A percentile compares a stretch with the other conserved stretches of the same genome.
phyloP scores from a whole-genome alignment of 352 stramenopile species.

The Albugo laibachii region DNA sequence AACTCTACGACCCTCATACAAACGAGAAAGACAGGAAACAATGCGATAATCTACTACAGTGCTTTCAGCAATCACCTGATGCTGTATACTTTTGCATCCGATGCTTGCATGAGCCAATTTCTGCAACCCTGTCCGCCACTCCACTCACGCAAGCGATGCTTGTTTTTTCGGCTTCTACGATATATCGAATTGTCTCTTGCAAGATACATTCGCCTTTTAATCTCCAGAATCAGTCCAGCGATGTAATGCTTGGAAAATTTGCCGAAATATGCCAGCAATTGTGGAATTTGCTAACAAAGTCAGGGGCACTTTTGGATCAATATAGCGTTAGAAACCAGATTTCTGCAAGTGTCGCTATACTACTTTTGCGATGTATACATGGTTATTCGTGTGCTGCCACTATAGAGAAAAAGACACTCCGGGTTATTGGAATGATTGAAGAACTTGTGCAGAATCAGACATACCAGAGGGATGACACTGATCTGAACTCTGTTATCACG shows the following conservation, averaged over 20 bases:
- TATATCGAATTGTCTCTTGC: slow-evolving; percentile 52
- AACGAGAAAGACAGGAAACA: slow-evolving; percentile 40
- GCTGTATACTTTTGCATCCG: slow-evolving; percentile 27
- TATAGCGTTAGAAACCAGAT: slow-evolving; percentile 43
- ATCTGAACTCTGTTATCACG: slow-evolving; percentile 1
- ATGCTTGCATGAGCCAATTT: slow-evolving; percentile 31
- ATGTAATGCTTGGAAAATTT: slow-evolving; percentile 13
- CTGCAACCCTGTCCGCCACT: too few species aligned
- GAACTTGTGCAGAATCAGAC: slow-evolving; percentile 59
- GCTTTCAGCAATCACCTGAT: slow-evolving; percentile 53
- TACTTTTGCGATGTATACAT: slow-evolving; percentile 46
- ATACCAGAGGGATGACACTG: slow-evolving; percentile 13
- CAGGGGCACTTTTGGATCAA: slow-evolving; percentile 27
- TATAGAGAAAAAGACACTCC: too few species aligned
- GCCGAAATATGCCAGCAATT: slow-evolving; percentile 37
- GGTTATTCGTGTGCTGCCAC: slow-evolving; percentile 27
- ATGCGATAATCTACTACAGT: slow-evolving; percentile 51
- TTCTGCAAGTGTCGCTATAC: slow-evolving; percentile 51
- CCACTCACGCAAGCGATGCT: slow-evolving; percentile 21
- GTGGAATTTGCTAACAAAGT: slow-evolving; percentile 46
- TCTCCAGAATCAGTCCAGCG: slow-evolving; percentile 29
- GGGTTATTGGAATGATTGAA: slow-evolving; percentile 36
- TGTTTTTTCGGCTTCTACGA: slow-evolving; percentile 41
- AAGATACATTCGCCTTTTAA: slow-evolving; percentile 31
- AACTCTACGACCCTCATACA: slow-evolving; percentile 51